Evolutionary conservation across 1,284 basidiomycete species (phyloP).

Genomic region (Sporisorium iseilematis-ciliati): DNA sequence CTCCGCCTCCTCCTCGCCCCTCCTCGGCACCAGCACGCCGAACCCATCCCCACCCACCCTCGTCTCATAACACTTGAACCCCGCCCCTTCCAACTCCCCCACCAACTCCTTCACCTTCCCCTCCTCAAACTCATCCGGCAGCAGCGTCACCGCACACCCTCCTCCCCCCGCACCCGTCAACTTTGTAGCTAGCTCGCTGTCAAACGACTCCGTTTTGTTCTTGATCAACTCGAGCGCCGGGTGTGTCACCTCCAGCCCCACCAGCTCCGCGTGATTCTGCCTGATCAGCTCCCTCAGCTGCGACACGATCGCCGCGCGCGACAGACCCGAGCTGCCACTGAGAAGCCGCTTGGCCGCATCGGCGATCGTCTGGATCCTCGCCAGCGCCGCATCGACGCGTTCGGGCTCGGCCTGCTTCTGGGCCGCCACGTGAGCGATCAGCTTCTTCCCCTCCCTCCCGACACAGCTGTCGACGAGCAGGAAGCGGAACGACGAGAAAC

Average conservation of each 20-base stretch:
- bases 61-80: slow-evolving; percentile 89
- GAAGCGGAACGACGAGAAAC: slow-evolving; percentile 77
- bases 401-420: slow-evolving; percentile 77
- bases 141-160: slow-evolving; percentile 93
- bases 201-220: slow-evolving; percentile 78
- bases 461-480: slow-evolving; percentile 92
- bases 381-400: slow-evolving; percentile 50
- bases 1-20: slow-evolving; percentile 29
- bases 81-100: slow-evolving; percentile 70
- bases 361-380: slow-evolving; percentile 50
- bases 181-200: slow-evolving; percentile 82
- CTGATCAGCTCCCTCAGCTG: slow-evolving; percentile 74
- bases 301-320: slow-evolving; percentile 31
- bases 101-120: slow-evolving; percentile 42
- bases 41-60: slow-evolving; percentile 92
- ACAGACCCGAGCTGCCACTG: slow-evolving; percentile 22
- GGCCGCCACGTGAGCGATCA: slow-evolving; percentile 87
- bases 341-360: slow-evolving; percentile 58
- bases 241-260: slow-evolving; percentile 92
- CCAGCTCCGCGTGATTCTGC: slow-evolving; percentile 89
- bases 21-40: slow-evolving; percentile 77
- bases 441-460: slow-evolving; percentile 90
- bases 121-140: slow-evolving; percentile 80
- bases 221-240: slow-evolving; percentile 86
- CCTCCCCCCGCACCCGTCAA: slow-evolving; percentile 98